Base-by-base conservation (phyloP, 2,329 filamentous ascomycete genomes). In the Xylariomycetidae sp. region DNA sequence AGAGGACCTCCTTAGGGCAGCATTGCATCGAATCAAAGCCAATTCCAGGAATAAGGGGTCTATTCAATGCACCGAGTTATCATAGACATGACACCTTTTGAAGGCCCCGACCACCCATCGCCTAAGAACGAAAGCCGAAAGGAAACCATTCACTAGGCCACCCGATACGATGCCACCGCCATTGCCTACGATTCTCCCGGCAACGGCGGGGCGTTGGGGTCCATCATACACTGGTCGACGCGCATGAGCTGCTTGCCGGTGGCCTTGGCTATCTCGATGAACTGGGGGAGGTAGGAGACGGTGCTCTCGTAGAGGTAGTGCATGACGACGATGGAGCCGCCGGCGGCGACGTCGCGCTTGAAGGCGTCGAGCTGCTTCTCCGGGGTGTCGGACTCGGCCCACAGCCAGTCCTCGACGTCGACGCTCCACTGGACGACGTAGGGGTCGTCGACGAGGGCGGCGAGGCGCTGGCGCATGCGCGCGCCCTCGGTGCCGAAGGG, bases 321-420 rank as follows among this genome's bases (percentile, higher is more conserved):
- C 69, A 83, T 73, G 10, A 85, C 80, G 0, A 80, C 76, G 31
- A 85, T 58, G 44, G 67, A 67, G 2, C 79, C 79, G 1, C 79
- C 79, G 47, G 70, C 74, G 16, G 64, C 62, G 3, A 84, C 67
- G 50, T 81, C 76, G 4, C 72, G 65, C 51, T 74, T 67, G 58
- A 85, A 84, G 10, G 78, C 75, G 4, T 74, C 73, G 10, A 82
- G 59, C 58, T 84, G 80, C 48, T 77, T 76, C 60, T 82, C 73
- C 1, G 79, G 79, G 4, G 77, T 82, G 26, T 59, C 49, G 0
- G 66, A 70, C 50, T 70, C 59, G 1, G 76, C 79, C 76, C 78
- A 85, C 16, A 80, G 49, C 76, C 78, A 84, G 52, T 85, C 80
- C 61, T 84, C 76, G 19, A 83, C 74, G 48, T 85, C 79, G 27